Evolutionary conservation across 1,284 basidiomycete species (phyloP).

Genomic region (Lentinula novae-zelandiae): DNA sequence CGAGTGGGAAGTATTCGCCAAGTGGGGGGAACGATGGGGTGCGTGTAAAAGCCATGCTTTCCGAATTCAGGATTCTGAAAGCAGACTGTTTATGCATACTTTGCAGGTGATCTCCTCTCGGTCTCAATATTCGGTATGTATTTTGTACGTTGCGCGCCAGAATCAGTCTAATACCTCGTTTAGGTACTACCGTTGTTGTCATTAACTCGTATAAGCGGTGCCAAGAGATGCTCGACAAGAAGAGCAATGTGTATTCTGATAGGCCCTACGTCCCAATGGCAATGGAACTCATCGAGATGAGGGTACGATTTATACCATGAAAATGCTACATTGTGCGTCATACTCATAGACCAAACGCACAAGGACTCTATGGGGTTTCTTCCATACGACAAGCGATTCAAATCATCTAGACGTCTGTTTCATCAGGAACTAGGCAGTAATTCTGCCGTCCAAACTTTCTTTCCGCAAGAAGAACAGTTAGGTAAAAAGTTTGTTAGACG

Average conservation of each 20-base stretch:
- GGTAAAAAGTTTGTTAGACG: slow-evolving; percentile 22
- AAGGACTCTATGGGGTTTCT: slow-evolving; percentile 19
- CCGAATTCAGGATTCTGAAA: not conserved
- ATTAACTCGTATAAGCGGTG: slow-evolving; percentile 22
- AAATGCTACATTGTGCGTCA: not conserved
- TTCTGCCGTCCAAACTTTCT: slow-evolving; percentile 16
- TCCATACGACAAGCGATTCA: slow-evolving; percentile 21
- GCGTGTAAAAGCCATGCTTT: not conserved
- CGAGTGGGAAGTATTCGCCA: slow-evolving; percentile 37
- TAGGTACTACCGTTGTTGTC: slow-evolving; percentile 18
- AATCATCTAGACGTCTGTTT: slow-evolving; percentile 17
- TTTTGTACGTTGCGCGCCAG: not conserved
- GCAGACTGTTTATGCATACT: not conserved
- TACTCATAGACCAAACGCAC: not conserved
- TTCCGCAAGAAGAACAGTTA: slow-evolving; percentile 23
- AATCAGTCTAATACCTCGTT: not conserved
- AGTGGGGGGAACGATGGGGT: slow-evolving; percentile 42
- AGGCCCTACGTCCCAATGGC: slow-evolving; percentile 22
- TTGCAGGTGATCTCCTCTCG: slow-evolving; percentile 3
- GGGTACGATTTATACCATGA: not conserved
- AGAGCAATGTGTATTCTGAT: slow-evolving; percentile 22
- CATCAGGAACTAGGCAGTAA: slow-evolving; percentile 25
- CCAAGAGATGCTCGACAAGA: slow-evolving; percentile 23
- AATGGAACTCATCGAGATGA: slow-evolving; percentile 12
- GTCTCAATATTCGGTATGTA: not conserved